phyloP scores from a whole-genome alignment of 2,329 filamentous ascomycete species.

The Fusarium domesticum region DNA sequence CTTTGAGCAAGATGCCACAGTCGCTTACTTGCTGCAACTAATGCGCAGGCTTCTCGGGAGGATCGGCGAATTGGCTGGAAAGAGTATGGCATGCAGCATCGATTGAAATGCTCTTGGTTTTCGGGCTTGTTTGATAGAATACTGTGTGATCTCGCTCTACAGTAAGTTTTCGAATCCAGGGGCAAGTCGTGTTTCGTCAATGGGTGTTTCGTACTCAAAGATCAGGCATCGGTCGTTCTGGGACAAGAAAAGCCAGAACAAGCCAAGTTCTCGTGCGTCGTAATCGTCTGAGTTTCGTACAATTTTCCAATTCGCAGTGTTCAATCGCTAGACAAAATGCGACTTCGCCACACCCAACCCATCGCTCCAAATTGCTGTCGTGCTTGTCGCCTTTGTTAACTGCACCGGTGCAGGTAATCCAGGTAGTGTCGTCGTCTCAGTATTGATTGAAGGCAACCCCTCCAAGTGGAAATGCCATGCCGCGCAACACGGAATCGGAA shows the following conservation, averaged over 20 bases:
- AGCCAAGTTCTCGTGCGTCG: neutral
- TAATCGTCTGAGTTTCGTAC: neutral
- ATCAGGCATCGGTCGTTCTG: neutral
- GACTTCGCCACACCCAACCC: neutral
- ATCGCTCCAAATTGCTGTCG: neutral
- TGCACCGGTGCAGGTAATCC: neutral
- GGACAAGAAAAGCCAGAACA: neutral
- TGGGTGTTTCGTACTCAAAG: neutral
- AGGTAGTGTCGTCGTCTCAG: neutral
- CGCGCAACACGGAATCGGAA: slow-evolving; percentile 18
- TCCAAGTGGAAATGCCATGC: slow-evolving; percentile 20
- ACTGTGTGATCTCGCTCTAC: neutral
- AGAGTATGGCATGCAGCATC: neutral
- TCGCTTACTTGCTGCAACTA: too few relatives aligned
- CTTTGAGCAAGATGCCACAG: too few relatives aligned
- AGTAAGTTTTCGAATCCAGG: neutral
- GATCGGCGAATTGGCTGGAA: too few relatives aligned
- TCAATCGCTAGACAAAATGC: neutral
- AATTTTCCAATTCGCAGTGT: neutral
- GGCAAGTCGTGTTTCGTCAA: neutral
- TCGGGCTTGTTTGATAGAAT: neutral
- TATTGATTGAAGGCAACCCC: slow-evolving; percentile 9
- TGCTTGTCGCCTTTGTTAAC: neutral
- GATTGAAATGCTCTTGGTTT: neutral
- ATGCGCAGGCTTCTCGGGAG: too few relatives aligned